Evolutionary conservation across 2,329 filamentous ascomycete genomes (phyloP).

Genomic region (Penicillium sp.): DNA sequence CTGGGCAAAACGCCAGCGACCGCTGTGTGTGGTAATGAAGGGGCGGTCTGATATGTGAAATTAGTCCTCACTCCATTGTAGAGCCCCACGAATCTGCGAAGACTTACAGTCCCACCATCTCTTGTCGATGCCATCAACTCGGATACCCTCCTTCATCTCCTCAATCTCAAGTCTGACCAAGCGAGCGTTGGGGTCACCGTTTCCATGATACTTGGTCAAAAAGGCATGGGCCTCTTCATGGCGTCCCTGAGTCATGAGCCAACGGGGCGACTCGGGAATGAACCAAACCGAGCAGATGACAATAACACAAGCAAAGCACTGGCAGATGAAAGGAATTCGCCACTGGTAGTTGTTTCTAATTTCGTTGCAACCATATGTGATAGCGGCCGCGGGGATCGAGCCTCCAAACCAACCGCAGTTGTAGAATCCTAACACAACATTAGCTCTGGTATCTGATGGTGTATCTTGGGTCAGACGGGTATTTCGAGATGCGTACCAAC

Average conservation of each 20-base stretch:
- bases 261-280: constrained; percentile 68
- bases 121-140: constrained; percentile 51
- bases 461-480: not conserved
- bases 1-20: constrained; percentile 52
- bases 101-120: constrained; percentile 49
- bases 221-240: constrained; percentile 25
- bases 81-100: not conserved
- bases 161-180: constrained; percentile 30
- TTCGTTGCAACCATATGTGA: constrained; percentile 51
- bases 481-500: constrained; percentile 31
- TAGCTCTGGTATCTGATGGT: too few relatives aligned
- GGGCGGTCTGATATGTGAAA: constrained; percentile 41
- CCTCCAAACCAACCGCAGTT: constrained; percentile 58
- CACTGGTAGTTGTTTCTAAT: constrained; percentile 54
- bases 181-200: constrained; percentile 27
- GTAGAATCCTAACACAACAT: constrained; percentile 42
- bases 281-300: constrained; percentile 60
- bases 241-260: constrained; percentile 26
- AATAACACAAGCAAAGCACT: constrained; percentile 61
- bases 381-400: constrained; percentile 52
- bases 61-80: not conserved
- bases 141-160: constrained; percentile 42
- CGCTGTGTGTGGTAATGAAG: constrained; percentile 46
- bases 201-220: constrained; percentile 29
- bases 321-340: constrained; percentile 67